Evolutionary conservation across 225 moss, liverwort and hornwort genomes (phyloP).

Genomic region (Pleurozium schreberi): DNA sequence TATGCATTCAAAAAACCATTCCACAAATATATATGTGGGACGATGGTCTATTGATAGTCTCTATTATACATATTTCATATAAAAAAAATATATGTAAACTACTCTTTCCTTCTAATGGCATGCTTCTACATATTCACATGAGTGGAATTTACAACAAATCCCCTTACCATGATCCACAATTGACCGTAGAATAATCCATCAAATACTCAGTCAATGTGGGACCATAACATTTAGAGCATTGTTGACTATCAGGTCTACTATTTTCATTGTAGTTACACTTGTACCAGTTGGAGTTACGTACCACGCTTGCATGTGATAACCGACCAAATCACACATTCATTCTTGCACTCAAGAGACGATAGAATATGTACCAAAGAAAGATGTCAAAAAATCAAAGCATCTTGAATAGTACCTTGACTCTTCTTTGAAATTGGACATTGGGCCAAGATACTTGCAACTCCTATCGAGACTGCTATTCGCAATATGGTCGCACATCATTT

Average conservation of each 20-base stretch:
- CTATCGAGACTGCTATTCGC: background rate
- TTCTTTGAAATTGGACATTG: background rate
- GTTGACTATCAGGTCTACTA: too few species aligned
- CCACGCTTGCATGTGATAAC: too few species aligned
- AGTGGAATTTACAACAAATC: background rate
- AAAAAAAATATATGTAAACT: background rate
- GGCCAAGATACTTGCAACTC: background rate
- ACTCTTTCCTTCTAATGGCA: background rate
- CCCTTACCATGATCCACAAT: background rate
- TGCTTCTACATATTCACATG: background rate
- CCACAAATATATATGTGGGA: background rate
- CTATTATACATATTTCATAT: background rate
- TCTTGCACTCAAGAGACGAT: background rate
- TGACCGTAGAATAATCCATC: background rate
- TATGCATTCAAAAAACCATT: background rate
- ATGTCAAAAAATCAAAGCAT: background rate
- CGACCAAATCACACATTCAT: too few species aligned
- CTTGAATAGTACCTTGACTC: background rate
- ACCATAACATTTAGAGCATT: background rate
- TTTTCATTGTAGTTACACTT: background rate
- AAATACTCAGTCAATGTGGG: background rate
- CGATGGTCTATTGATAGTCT: background rate
- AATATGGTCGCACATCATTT: background rate
- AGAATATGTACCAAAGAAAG: too few species aligned
- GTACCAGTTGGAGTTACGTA: background rate